A percentile compares a stretch with the other conserved stretches of the same genome.
phyloP scores from a whole-genome alignment of 169 alveolate genomes.

The Plasmodium ovale region DNA sequence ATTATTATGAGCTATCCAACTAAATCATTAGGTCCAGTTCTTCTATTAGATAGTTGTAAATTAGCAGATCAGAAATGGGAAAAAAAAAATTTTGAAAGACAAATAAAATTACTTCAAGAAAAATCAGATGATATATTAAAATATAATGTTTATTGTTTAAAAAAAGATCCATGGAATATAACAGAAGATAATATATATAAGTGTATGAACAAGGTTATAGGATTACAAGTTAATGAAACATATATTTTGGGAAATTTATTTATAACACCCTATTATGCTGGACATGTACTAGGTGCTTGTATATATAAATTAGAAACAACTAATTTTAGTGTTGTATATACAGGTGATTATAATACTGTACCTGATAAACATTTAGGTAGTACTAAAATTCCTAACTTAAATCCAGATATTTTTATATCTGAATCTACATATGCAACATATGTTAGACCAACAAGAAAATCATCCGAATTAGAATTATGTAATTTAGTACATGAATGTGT shows the following conservation, averaged over 20 bases:
- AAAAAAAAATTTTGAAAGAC: constrained; percentile 78
- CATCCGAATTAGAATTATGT: constrained; percentile 96
- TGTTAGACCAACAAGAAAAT: constrained; percentile 95
- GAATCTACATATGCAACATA: constrained; percentile 98
- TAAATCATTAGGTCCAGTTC: constrained; percentile 95
- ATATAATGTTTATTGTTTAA: constrained; percentile 53
- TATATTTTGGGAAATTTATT: constrained; percentile 88
- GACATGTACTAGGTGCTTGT: constrained; percentile 98
- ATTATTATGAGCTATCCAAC: constrained; percentile 97
- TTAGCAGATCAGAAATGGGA: constrained; percentile 87
- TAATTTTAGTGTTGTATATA: constrained; percentile 93
- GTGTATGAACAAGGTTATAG: constrained; percentile 88
- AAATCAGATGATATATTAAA: constrained; percentile 73
- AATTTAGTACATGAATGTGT: constrained; percentile 91
- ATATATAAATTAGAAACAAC: constrained; percentile 95
- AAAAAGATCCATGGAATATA: constrained; percentile 88
- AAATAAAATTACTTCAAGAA: constrained; percentile 79
- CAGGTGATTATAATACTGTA: constrained; percentile 95
- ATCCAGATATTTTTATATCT: constrained; percentile 95
- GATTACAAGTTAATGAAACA: constrained; percentile 94
- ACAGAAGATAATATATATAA: constrained; percentile 89
- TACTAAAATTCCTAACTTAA: constrained; percentile 94
- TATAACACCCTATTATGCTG: constrained; percentile 97
- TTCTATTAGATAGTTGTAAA: constrained; percentile 96
- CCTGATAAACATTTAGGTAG: constrained; percentile 98